phyloP scores from a whole-genome alignment of 1,284 basidiomycete species.

The Trichosporon sp. region DNA sequence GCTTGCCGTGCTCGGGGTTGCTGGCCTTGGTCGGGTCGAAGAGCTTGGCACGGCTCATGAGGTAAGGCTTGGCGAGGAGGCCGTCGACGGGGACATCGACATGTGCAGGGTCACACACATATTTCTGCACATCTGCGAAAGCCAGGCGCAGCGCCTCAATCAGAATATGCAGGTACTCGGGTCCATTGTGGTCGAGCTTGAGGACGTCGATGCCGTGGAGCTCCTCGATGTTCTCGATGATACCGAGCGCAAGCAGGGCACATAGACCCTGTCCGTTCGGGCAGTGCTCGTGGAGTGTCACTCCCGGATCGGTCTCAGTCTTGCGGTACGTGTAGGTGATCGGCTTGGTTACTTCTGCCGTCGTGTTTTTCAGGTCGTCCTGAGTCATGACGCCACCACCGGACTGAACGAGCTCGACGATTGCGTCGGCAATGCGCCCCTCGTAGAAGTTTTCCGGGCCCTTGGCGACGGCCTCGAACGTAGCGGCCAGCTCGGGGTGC shows the following conservation, averaged over 20 bases:
- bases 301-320: slow-evolving; percentile 59
- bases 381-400: slow-evolving; percentile 87
- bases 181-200: slow-evolving; percentile 82
- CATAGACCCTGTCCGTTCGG: slow-evolving; percentile 96
- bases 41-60: slow-evolving; percentile 73
- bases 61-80: slow-evolving; percentile 79
- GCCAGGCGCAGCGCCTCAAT: slow-evolving; percentile 65
- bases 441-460: slow-evolving; percentile 92
- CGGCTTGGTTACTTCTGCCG: slow-evolving; percentile 75
- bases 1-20: slow-evolving; percentile 65
- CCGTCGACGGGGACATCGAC: slow-evolving; percentile 72
- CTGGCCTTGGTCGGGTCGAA: slow-evolving; percentile 72
- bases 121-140: slow-evolving; percentile 65
- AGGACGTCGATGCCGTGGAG: slow-evolving; percentile 70
- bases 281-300: slow-evolving; percentile 72
- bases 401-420: slow-evolving; percentile 74
- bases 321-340: slow-evolving; percentile 73
- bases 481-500: slow-evolving; percentile 76
- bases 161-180: slow-evolving; percentile 82
- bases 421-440: slow-evolving; percentile 73
- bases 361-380: slow-evolving; percentile 78
- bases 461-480: slow-evolving; percentile 74
- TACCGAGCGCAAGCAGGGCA: slow-evolving; percentile 84
- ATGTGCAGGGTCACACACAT: slow-evolving; percentile 82
- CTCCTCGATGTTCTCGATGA: slow-evolving; percentile 81